Conservation (phyloP, 768 basidiomycete species). For the Hygrophorus pudorinus region DNA sequence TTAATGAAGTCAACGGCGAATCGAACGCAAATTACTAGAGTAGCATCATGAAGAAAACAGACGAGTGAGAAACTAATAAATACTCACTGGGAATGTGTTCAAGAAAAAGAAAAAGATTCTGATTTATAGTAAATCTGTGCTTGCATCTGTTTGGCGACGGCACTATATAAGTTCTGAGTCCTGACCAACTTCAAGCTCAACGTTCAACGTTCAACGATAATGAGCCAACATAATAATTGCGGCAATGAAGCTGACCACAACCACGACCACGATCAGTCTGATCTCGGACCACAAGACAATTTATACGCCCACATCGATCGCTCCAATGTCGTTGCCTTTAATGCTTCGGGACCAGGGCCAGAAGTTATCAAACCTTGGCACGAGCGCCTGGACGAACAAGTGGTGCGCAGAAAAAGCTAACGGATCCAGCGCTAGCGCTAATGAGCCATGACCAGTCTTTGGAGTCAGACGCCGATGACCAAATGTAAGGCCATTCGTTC, state of each 20-base stretch:
- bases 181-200: no score
- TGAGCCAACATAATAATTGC: not conserved
- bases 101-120: not conserved
- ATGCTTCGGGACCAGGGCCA: slow-evolving; percentile 41
- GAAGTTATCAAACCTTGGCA: slow-evolving; percentile 85
- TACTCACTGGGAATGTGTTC: not conserved
- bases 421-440: slow-evolving; percentile 2
- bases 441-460: slow-evolving; percentile 41
- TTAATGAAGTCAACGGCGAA: slow-evolving; percentile 45
- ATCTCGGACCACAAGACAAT: slow-evolving; percentile 55
- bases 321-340: slow-evolving; percentile 71
- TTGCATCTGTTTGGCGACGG: no score
- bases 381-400: slow-evolving; percentile 55
- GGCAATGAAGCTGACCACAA: slow-evolving; percentile 48
- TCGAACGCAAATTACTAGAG: slow-evolving; percentile 90
- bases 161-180: no score
- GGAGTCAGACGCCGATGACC: slow-evolving; percentile 88
- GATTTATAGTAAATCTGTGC: no score
- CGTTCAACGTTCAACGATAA: no score
- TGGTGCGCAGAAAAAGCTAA: slow-evolving; percentile 32
- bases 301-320: slow-evolving; percentile 71
- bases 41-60: slow-evolving; percentile 34
- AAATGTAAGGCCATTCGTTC: slow-evolving; percentile 42
- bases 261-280: slow-evolving; percentile 46
- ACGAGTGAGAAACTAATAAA: not conserved